Base-by-base conservation (phyloP, 768 basidiomycete genomes). In the Trametopsis cervina region DNA sequence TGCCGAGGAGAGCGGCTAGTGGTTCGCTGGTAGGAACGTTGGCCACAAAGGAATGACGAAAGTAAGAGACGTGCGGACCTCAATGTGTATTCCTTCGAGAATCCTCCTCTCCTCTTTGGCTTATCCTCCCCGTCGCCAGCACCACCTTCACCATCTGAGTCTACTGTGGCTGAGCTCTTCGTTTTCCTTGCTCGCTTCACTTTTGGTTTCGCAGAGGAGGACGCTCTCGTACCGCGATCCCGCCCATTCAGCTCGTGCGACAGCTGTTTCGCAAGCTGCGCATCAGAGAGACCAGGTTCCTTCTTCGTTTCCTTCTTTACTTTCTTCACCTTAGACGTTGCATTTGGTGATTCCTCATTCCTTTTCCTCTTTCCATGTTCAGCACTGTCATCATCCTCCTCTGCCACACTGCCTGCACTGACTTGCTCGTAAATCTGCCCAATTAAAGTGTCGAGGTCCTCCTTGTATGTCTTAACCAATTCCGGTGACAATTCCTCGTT, bases 51-150 rank as follows among this genome's bases (percentile, higher is more conserved):
- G 41, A 24, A n/a, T n/a, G 23, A 4, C 37, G 44, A 46, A 39
- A 23, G 27, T 20, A 42, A 38, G 35, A 35, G 20, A 17, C 27
- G n/a, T 21, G 59, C 63, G 52, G 57, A 86, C 88, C 87, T 90
- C 52, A 91, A 68, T 13, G 63, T 61, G 60, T 81, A 89, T 57
- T 85, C 84, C 64, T 90, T 90, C 41, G 77, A 77, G 62, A 91
- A 89, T 20, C 87, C 88, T 13, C 85, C 86, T 60, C 75, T 72
- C 55, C 80, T 75, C 60, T 76, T 76, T 38, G 49, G 58, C 25
- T 59, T 62, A 25, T 66, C 71, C 53, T 66, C 63, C 57, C 57
- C 54, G 46, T 61, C 66, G 15, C 9, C 29, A 53, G 56, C 59
- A 52, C 67, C 65, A 54, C 65, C 62, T 60, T 64, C 57, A 49